Base-by-base conservation (phyloP, 208 protist genomes). In the Leishmania tropica region DNA sequence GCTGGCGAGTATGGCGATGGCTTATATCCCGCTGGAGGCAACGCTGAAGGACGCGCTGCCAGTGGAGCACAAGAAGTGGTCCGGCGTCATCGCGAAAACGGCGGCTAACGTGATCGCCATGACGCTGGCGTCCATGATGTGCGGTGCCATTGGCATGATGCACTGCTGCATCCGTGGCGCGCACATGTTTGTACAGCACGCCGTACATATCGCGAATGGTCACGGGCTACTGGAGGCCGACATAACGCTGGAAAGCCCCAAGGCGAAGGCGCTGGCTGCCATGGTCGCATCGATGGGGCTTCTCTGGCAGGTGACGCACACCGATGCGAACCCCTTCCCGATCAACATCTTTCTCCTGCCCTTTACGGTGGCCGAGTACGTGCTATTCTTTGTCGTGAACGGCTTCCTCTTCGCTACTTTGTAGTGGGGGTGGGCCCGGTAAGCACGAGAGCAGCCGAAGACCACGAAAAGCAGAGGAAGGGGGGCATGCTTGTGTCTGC, bases 291-390 rank as follows among this genome's bases (percentile, higher is more conserved):
- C 77, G 65, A 68, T 94, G 67, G 95, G 95, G 51, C 88, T 98
- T 76, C 76, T 93, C 42, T 98, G 92, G 85, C 95, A 98, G 85
- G 56, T 88, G 3, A 78, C 85, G 15, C 85, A 92, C 79, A 76
- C 87, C 62, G 79, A 82, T 37, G 76, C 87, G 24, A 67, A 96
- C 19, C 89, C 92, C 1, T 98, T 98, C 83, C 94, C 95, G 11
- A 77, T 98, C 53, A 95, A 92, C 77, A 3, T 98, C 31, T 17
- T 97, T 1, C 82, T 98, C 4, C 81, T 96, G 8, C 95, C 95
- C 47, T 37, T 95, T 4, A 92, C 87, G 5, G 74, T 95, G 13
- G 31, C 79, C 1, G 93, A 98, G 85, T 87, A 81, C 24, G 15
- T 91, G 6, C 72, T 98, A 28, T 85, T 77, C 45, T 37, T 85